A percentile compares a stretch with the other conserved stretches of the same genome.
Conservation (phyloP, 805 yeast genomes). For the Sugiyamaella marilandica region DNA sequence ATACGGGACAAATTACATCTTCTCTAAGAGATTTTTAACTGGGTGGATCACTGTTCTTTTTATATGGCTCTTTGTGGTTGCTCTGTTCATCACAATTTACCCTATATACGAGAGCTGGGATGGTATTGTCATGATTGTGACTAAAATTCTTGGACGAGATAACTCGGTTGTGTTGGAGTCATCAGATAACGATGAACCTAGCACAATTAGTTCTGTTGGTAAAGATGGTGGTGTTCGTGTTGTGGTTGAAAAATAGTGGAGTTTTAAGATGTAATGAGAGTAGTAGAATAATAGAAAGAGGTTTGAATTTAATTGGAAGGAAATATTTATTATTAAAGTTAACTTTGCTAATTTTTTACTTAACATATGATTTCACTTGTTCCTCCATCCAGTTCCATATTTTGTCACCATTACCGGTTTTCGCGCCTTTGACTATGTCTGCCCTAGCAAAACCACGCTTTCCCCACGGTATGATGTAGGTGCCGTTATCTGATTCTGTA, state of each 20-base stretch:
- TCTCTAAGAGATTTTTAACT: constrained; percentile 70
- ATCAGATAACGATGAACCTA: neutral
- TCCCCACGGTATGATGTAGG: constrained; percentile 43
- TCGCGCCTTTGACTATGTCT: constrained; percentile 35
- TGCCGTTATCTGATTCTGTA: constrained; percentile 33
- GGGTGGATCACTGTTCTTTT: constrained; percentile 83
- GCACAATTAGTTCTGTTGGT: neutral
- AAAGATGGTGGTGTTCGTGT: neutral
- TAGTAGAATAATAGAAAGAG: no score
- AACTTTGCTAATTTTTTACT: neutral
- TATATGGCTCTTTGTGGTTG: constrained; percentile 62
- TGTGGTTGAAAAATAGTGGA: neutral
- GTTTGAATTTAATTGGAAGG: no score
- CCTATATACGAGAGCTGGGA: constrained; percentile 73
- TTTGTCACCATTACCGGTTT: constrained; percentile 32
- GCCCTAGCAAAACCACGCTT: constrained; percentile 34
- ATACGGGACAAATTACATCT: constrained; percentile 75
- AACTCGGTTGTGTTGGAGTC: neutral
- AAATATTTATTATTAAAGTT: no score
- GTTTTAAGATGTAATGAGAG: neutral
- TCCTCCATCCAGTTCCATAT: constrained; percentile 36
- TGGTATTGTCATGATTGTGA: neutral
- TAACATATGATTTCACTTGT: constrained; percentile 9
- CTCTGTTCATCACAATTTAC: constrained; percentile 53
- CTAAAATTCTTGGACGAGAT: neutral